Evolutionary conservation across 1,284 basidiomycete species (phyloP), one percentile per base, ranked within the genome.

Genomic region (Amylostereum areolatum): DNA sequence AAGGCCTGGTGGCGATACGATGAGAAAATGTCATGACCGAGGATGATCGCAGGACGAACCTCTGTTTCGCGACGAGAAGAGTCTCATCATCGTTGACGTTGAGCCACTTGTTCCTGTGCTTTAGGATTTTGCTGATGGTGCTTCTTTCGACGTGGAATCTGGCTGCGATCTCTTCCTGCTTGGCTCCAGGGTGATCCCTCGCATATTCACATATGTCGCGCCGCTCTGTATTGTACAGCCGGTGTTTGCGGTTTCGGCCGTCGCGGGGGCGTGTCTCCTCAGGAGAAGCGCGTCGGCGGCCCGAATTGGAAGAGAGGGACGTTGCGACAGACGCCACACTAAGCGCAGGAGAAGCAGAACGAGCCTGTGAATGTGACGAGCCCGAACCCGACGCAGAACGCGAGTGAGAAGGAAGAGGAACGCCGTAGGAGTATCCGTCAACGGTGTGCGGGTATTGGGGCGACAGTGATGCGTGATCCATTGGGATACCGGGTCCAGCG

Each of bases 91-190:
- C 75, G 11, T 74, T 69, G 44, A 89, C 76, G 52, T 77, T 80
- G 59, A 93, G 68, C 92, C 92, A 95, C 58, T 83, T 83, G 12
- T 78, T 74, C 66, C 89, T 89, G 60, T 89, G 71, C 63, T 93
- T 94, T 54, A 95, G 74, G 55, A 93, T 94, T 70, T 95, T 94
- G 68, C 86, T 90, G 62, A 95, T 88, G n/a, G 92, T 95, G 66
- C 89, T 92, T 45, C 92, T 83, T 63, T 95, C 92, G 48, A 94
- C 86, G 47, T 80, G 80, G 62, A 86, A 95, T 36, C 71, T 67
- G 9, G 68, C 66, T 1, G 87, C 92, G 57, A 94, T 90, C 59
- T 90, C 86, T 60, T 92, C 89, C 64, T 93, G 90, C 50, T 84
- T 75, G 24, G 78, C 73, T 51, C 77, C 76, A 0, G 85, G 85